Evolutionary conservation across 2,329 filamentous ascomycete species (phyloP), one percentile per base, ranked within the genome.

Genomic region (Cercospora canescens): DNA sequence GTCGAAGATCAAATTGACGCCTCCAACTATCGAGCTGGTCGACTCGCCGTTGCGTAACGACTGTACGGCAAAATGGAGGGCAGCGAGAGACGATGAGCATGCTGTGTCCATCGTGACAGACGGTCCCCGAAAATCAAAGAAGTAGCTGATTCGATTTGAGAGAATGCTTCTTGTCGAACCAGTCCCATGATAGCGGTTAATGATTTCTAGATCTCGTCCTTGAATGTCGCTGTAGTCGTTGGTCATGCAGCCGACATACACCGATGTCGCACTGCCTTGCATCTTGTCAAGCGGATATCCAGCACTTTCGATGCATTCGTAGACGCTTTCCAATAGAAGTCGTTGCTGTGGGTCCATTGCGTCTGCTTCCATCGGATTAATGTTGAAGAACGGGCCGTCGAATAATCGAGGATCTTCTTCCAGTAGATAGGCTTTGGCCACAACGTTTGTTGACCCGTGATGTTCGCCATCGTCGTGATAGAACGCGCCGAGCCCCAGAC

Each of bases 61-160:
- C 37, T 76, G 72, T 16, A 76, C 74, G 3, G 75, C 78, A 6
- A 73, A 70, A 59, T 80, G 78, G 4, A 78, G 54, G 2, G 76
- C 77, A 21, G 74, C 68, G 3, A 84, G 68, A 54, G 77, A 80
- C 0, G 79, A 79, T 1, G 81, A 83, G 65, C 82, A 84, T 1
- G 82, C 82, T 0, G 82, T 83, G 54, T 84, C 81, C n/a, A 74
- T 50, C 12, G 70, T 71, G 11, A 75, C 55, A 30, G 69, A 72
- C 8, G 72, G 69, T 3, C 72, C 73, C 8, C 66, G 62, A 24
- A 69, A 59, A 41, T 74, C 71, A 55, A 70, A 72, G 32, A 72
- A 70, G 56, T 72, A 73, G n/a, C 62, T 67, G 35, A 75, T 67
- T 9, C 72, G 61, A 41, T 73, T 74, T 2, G 70, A 71, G 32